Percentiles rank a stretch among this genome's conserved stretches.
Evolutionary conservation across 2,329 filamentous ascomycete species (phyloP).

Genomic region (Chaetothyriales sp.): DNA sequence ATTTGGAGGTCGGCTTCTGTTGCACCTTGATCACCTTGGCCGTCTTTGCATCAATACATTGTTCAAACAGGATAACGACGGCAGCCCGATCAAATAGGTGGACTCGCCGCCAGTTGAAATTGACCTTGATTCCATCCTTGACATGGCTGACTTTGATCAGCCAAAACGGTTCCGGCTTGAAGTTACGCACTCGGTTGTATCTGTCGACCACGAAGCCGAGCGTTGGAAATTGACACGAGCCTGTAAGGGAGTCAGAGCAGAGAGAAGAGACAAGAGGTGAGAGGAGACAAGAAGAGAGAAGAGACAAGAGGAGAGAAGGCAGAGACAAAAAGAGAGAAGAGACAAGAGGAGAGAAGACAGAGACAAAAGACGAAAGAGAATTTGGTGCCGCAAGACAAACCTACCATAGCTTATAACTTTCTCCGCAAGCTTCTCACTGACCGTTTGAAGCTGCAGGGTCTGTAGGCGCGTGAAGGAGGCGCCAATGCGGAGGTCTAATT

Average conservation of each 20-base stretch:
- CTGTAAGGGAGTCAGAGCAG: background rate
- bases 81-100: slow-evolving; percentile 78
- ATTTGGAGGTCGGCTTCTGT: slow-evolving; percentile 84
- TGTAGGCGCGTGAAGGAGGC: slow-evolving; percentile 84
- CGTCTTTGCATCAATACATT: slow-evolving; percentile 59
- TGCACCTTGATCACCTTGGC: slow-evolving; percentile 74
- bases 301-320: no score
- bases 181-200: slow-evolving; percentile 86
- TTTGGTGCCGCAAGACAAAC: background rate
- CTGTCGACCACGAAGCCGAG: slow-evolving; percentile 93
- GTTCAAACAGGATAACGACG: slow-evolving; percentile 69
- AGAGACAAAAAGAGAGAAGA: no score
- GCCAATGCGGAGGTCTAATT: slow-evolving; percentile 82
- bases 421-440: slow-evolving; percentile 52
- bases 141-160: slow-evolving; percentile 69
- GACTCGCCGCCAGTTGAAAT: slow-evolving; percentile 68
- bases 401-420: slow-evolving; percentile 66
- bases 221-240: slow-evolving; percentile 88
- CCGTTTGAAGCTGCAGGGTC: slow-evolving; percentile 57
- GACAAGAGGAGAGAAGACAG: no score
- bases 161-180: slow-evolving; percentile 88
- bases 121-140: slow-evolving; percentile 62
- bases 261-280: no score
- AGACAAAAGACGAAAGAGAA: background rate
- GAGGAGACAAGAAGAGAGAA: no score